Conservation (phyloP, 225 moss, liverwort and hornwort genomes). For the Thuidium tamariscinum region DNA sequence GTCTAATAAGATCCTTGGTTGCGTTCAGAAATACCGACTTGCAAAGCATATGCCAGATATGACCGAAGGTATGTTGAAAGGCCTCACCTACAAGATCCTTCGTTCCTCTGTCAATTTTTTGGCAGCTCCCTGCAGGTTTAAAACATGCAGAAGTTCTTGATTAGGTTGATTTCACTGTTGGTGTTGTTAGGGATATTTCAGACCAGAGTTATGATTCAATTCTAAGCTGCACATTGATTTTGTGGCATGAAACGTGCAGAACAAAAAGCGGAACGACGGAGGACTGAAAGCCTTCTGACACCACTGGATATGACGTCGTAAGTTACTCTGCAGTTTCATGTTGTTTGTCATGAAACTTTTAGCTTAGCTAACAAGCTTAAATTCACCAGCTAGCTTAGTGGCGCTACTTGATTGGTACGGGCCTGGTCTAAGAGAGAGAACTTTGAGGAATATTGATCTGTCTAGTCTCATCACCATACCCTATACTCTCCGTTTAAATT, state of each 20-base stretch:
- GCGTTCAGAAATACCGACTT: conserved; percentile 79
- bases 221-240: not conserved
- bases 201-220: not conserved
- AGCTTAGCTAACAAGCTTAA: not conserved
- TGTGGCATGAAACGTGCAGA: conserved; percentile 8
- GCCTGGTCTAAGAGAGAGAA: not conserved
- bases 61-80: conserved; percentile 49
- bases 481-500: not conserved
- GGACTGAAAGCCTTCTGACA: conserved; percentile 21
- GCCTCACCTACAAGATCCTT: not conserved
- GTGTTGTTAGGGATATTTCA: not conserved
- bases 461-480: not conserved
- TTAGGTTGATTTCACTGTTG: not conserved
- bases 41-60: conserved; percentile 93
- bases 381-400: not conserved
- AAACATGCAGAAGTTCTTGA: not conserved
- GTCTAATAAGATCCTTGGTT: not conserved
- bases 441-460: not conserved
- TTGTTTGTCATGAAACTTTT: not conserved
- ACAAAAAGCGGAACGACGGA: conserved; percentile 35
- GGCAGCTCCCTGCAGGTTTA: not conserved
- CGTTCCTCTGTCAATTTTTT: not conserved
- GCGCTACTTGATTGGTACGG: not conserved
- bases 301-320: conserved; percentile 51
- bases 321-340: not conserved